Evolutionary conservation across 768 basidiomycete species (phyloP).

Genomic region (Cytidiella melzeri): DNA sequence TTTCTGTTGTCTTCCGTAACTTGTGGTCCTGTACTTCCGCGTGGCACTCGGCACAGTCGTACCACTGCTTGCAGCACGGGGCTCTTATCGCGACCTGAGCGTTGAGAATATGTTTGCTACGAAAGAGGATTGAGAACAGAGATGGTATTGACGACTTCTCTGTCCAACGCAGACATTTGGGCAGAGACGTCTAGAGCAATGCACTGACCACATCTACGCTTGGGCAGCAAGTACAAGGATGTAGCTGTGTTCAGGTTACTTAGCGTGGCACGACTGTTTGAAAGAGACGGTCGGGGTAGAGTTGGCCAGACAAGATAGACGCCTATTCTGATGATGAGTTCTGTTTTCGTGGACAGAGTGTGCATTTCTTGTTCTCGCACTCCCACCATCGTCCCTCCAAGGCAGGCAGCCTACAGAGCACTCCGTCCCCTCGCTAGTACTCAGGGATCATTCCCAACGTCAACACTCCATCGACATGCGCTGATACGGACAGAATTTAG

Average conservation of each 20-base stretch:
- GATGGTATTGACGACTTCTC: neutral
- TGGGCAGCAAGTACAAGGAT: no score
- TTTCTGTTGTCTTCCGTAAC: conserved; percentile 73
- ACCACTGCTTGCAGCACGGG: conserved; percentile 98
- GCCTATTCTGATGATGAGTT: no score
- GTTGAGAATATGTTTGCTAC: conserved; percentile 93
- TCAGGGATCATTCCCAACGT: neutral
- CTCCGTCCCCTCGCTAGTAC: neutral
- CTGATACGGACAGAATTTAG: conserved; percentile 2
- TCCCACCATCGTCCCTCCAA: neutral
- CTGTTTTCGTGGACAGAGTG: no score
- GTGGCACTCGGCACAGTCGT: conserved; percentile 95
- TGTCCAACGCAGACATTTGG: neutral
- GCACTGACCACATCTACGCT: neutral
- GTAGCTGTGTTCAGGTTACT: no score
- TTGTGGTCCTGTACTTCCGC: conserved; percentile 73
- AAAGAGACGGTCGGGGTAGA: neutral
- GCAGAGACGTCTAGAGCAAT: neutral
- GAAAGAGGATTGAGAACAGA: neutral
- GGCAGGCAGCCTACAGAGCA: neutral
- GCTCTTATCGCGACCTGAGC: conserved; percentile 95
- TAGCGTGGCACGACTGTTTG: neutral
- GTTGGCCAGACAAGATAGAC: no score
- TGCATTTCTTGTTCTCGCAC: no score
- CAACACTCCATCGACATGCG: conserved; percentile 1